Percentiles rank a stretch among this genome's conserved stretches.
These are phyloP conservation scores for Cyclotella baltica DNA, from an alignment of 108 stramenopile species.

Conservation along the genomic window DNA sequence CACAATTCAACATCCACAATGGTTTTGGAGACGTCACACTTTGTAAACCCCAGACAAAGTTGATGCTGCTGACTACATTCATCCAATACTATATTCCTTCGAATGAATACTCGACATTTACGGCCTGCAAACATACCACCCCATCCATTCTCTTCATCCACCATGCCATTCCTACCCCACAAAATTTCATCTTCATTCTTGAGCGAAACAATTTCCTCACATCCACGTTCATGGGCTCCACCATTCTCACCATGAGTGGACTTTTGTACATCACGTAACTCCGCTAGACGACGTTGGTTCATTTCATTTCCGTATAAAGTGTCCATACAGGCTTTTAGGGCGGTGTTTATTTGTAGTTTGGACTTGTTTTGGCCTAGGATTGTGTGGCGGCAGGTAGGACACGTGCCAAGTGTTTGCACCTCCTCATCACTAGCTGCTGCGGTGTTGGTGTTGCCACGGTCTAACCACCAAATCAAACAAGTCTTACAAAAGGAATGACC, in stretches of 20 bases:
- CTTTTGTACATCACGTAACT: constrained; percentile 4
- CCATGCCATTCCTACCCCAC: constrained; percentile 2
- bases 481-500: constrained; percentile 79
- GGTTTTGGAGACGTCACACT: background rate
- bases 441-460: constrained; percentile 10
- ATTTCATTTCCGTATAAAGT: constrained; percentile 54
- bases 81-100: constrained; percentile 66
- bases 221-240: constrained; percentile 57
- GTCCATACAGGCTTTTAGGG: constrained; percentile 58
- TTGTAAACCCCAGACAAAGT: constrained; percentile 13
- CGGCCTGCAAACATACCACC: constrained; percentile 13
- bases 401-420: constrained; percentile 31
- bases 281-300: constrained; percentile 43
- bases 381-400: constrained; percentile 61
- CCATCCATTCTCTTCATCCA: constrained; percentile 42
- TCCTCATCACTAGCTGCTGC: constrained; percentile 1
- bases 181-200: constrained; percentile 30
- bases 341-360: constrained; percentile 46
- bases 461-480: constrained; percentile 72
- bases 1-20: constrained; percentile 56
- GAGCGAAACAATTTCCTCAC: constrained; percentile 45
- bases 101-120: constrained; percentile 26
- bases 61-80: constrained; percentile 43
- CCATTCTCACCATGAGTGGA: constrained; percentile 49
- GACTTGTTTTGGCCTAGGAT: background rate